Evolutionary conservation across 1,139 yeast species (phyloP).

Genomic region (Chernovozyma sophiae-reginae): DNA sequence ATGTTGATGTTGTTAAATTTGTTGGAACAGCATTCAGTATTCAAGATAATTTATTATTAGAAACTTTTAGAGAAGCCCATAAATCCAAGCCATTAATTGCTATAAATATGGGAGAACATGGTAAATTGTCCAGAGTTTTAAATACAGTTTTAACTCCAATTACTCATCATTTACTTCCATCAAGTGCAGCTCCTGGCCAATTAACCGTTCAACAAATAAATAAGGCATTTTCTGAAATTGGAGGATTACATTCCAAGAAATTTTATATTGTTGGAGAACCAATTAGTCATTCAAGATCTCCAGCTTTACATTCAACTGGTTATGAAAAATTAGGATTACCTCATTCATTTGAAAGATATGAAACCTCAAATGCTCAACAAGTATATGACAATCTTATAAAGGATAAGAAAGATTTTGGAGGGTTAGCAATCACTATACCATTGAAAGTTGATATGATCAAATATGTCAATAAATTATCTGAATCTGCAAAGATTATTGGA

Average conservation of each 20-base stretch:
- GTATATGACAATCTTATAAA: constrained; percentile 48
- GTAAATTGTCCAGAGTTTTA: constrained; percentile 75
- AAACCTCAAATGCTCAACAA: constrained; percentile 57
- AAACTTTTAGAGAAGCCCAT: constrained; percentile 57
- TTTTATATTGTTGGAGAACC: constrained; percentile 84
- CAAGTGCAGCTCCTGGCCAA: constrained; percentile 77
- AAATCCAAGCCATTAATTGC: constrained; percentile 67
- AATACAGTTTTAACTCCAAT: constrained; percentile 80
- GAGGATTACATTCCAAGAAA: constrained; percentile 53
- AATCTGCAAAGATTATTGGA: constrained; percentile 75
- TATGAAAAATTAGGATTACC: constrained; percentile 74
- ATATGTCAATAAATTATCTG: constrained; percentile 58
- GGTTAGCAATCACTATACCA: constrained; percentile 90
- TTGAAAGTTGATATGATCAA: constrained; percentile 75
- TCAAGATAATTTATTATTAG: constrained; percentile 68
- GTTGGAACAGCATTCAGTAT: constrained; percentile 70
- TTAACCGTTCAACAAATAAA: constrained; percentile 61
- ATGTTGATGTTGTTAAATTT: constrained; percentile 76
- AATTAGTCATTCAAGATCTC: constrained; percentile 82
- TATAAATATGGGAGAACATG: constrained; percentile 73
- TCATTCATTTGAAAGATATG: constrained; percentile 64
- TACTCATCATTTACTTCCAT: constrained; percentile 61
- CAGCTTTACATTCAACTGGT: constrained; percentile 75
- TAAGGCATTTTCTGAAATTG: constrained; percentile 54
- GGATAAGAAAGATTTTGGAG: constrained; percentile 59